phyloP scores from a whole-genome alignment of 1,284 basidiomycete genomes.

The Apiotrichum porosum region DNA sequence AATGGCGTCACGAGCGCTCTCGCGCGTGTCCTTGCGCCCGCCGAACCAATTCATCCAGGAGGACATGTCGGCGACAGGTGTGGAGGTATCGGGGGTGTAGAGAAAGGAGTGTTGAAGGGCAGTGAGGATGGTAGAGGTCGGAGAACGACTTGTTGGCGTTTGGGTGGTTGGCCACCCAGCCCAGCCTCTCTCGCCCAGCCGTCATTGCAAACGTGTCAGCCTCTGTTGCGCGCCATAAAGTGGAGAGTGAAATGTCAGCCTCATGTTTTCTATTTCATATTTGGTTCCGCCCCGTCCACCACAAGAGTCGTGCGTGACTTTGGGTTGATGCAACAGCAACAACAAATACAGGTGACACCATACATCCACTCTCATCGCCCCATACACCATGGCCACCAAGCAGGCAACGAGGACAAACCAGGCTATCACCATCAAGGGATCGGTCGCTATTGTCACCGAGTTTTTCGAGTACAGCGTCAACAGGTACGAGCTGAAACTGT shows the following conservation, averaged over 20 bases:
- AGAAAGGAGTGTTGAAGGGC: not conserved
- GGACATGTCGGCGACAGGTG: slow-evolving; percentile 60
- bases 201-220: not conserved
- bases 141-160: not conserved
- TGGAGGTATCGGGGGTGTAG: not conserved
- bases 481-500: no score
- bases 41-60: slow-evolving; percentile 72
- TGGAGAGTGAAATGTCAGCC: no score
- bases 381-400: slow-evolving; percentile 47
- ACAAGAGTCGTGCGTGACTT: slow-evolving; percentile 2
- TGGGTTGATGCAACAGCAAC: slow-evolving; percentile 3
- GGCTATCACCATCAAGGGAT: slow-evolving; percentile 87
- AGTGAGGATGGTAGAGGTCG: not conserved
- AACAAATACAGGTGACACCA: no score
- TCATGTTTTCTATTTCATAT: not conserved
- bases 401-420: slow-evolving; percentile 47
- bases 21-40: slow-evolving; percentile 70
- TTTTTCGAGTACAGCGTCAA: slow-evolving; percentile 98
- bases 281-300: not conserved
- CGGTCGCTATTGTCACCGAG: slow-evolving; percentile 90
- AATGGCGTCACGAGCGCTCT: slow-evolving; percentile 78
- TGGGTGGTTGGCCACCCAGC: not conserved
- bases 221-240: no score
- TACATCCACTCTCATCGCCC: not conserved
- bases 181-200: no score